phyloP scores from a whole-genome alignment of 768 basidiomycete species.

The Lactifluus piperatus region DNA sequence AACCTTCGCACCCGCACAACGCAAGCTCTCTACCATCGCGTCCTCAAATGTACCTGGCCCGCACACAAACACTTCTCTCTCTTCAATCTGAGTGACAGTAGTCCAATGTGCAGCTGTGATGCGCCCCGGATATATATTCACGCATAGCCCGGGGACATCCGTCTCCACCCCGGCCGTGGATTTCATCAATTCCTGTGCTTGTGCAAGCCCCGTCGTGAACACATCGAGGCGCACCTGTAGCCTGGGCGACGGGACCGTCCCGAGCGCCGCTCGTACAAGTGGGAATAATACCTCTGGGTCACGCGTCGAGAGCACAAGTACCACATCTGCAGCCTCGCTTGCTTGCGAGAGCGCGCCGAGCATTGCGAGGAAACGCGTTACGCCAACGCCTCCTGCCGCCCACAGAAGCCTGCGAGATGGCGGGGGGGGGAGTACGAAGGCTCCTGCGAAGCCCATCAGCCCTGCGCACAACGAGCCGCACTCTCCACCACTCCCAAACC shows the following conservation, averaged over 20 bases:
- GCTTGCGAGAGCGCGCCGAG: conserved; percentile 24
- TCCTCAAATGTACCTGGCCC: conserved; percentile 42
- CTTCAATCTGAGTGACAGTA: conserved; percentile 15
- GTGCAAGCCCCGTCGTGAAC: conserved; percentile 27
- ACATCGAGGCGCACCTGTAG: conserved; percentile 32
- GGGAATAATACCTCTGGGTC: conserved; percentile 45
- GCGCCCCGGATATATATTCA: conserved; percentile 22
- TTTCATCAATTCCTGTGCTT: background rate
- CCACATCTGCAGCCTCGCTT: conserved; percentile 31
- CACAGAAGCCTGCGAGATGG: conserved; percentile 34
- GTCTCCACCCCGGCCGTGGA: background rate
- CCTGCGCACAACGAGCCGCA: conserved; percentile 34
- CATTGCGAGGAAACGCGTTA: conserved; percentile 58
- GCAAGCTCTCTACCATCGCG: conserved; percentile 29
- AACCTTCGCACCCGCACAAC: conserved; percentile 29
- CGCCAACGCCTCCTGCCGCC: conserved; percentile 58
- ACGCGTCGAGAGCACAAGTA: conserved; percentile 41
- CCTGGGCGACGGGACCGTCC: conserved; percentile 14
- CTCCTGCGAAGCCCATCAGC: conserved; percentile 47
- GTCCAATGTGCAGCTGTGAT: conserved; percentile 13
- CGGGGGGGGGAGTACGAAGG: conserved; percentile 34
- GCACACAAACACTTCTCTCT: conserved; percentile 38
- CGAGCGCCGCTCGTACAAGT: conserved; percentile 31
- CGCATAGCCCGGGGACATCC: conserved; percentile 4
- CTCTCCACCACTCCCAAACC: conserved; percentile 27